These are phyloP conservation scores for Irpex sp. DNA, from an alignment of 1,284 basidiomycete species.

Conservation along the genomic window DNA sequence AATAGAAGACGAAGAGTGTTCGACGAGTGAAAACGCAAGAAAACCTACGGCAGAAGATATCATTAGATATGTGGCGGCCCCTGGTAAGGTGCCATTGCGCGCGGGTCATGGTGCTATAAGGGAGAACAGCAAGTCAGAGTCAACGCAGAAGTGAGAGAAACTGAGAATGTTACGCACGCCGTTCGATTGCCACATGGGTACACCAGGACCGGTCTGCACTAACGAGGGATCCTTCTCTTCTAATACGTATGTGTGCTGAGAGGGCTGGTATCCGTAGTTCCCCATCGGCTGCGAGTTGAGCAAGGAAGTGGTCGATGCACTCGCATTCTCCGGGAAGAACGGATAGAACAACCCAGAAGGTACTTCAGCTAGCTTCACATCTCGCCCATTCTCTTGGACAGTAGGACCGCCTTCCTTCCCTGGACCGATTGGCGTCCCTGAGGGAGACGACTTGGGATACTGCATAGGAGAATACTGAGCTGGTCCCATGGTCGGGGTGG, in stretches of 20 bases:
- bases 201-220: constrained; percentile 13
- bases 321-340: constrained; percentile 55
- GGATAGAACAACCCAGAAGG: constrained; percentile 69
- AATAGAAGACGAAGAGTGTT: neutral
- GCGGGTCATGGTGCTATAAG: constrained; percentile 7
- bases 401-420: constrained; percentile 16
- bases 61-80: neutral
- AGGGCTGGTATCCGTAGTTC: constrained; percentile 49
- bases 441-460: constrained; percentile 15
- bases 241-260: constrained; percentile 59
- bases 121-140: neutral
- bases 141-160: neutral
- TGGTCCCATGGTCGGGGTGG: constrained; percentile 25
- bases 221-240: constrained; percentile 52
- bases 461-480: constrained; percentile 20
- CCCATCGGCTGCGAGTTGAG: constrained; percentile 38
- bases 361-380: constrained; percentile 49
- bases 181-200: constrained; percentile 28
- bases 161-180: constrained; percentile 13
- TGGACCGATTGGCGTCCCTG: constrained; percentile 10
- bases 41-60: neutral
- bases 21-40: neutral
- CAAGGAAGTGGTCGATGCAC: constrained; percentile 17
- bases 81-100: constrained; percentile 10
- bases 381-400: constrained; percentile 7